phyloP scores from a whole-genome alignment of 495 filamentous ascomycete species.

The Annulohypoxylon maeteangense region DNA sequence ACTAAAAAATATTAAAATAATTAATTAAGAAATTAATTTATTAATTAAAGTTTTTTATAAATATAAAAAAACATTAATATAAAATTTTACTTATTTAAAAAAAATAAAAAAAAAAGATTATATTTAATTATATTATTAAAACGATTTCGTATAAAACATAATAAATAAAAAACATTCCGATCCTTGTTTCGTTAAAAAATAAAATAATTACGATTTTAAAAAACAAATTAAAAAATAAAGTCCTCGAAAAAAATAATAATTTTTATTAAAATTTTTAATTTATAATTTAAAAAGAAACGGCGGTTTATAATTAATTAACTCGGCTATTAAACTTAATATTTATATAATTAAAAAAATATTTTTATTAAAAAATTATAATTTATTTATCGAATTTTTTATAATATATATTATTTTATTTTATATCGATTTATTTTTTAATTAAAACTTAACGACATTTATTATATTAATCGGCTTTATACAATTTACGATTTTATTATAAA shows the following conservation, averaged over 20 bases:
- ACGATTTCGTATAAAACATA: neutral
- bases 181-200: neutral
- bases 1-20: neutral
- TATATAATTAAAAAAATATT: neutral
- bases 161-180: neutral
- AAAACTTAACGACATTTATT: neutral
- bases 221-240: neutral
- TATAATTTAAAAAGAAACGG: neutral
- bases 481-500: neutral
- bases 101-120: neutral
- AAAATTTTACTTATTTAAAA: neutral
- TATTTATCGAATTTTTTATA: neutral
- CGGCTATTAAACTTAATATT: neutral
- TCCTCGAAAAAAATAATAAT: neutral
- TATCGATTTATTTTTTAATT: neutral
- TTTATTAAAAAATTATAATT: neutral
- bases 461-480: neutral
- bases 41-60: neutral
- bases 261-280: neutral
- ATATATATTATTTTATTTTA: conserved; percentile 1
- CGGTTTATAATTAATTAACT: neutral
- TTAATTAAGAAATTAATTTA: neutral
- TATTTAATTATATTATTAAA: neutral
- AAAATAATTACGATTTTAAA: neutral
- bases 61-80: neutral